Evolutionary conservation across 768 basidiomycete species (phyloP).

Genomic region (Termitomyces sp.): DNA sequence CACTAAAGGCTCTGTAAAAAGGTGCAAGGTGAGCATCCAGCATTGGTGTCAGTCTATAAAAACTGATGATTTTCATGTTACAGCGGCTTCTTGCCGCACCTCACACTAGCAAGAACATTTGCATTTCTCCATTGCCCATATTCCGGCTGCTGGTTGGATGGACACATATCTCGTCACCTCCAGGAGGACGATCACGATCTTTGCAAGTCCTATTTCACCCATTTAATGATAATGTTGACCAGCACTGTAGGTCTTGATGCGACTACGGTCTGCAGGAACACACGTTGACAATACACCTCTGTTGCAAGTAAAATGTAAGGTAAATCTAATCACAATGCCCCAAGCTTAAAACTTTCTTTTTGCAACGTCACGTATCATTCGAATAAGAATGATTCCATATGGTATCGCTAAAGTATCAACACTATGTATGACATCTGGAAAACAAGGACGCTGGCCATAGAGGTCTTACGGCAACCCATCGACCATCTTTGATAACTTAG

Average conservation of each 20-base stretch:
- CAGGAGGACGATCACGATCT: conserved; percentile 54
- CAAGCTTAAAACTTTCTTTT: background rate
- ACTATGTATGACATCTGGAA: background rate
- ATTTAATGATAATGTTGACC: background rate
- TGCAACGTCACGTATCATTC: background rate
- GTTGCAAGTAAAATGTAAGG: background rate
- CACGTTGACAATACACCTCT: no score
- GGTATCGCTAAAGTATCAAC: background rate
- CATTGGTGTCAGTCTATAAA: background rate
- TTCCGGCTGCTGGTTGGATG: conserved; percentile 63
- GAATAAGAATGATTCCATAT: no score
- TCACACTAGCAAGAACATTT: conserved; percentile 57
- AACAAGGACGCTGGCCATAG: no score
- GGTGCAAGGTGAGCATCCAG: conserved; percentile 50
- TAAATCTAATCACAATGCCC: no score
- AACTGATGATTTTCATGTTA: conserved; percentile 28
- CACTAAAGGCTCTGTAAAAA: conserved; percentile 48
- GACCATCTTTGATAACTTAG: background rate
- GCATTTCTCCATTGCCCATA: conserved; percentile 70
- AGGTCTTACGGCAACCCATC: background rate
- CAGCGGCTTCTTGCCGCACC: conserved; percentile 56
- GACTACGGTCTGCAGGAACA: no score
- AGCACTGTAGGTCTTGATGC: conserved; percentile 61
- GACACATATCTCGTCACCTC: conserved; percentile 57
- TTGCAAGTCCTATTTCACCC: conserved; percentile 39